Percentiles rank a stretch among this genome's conserved stretches.
phyloP scores from a whole-genome alignment of 164 flowering plant genomes.

The Magnolia sinica region DNA sequence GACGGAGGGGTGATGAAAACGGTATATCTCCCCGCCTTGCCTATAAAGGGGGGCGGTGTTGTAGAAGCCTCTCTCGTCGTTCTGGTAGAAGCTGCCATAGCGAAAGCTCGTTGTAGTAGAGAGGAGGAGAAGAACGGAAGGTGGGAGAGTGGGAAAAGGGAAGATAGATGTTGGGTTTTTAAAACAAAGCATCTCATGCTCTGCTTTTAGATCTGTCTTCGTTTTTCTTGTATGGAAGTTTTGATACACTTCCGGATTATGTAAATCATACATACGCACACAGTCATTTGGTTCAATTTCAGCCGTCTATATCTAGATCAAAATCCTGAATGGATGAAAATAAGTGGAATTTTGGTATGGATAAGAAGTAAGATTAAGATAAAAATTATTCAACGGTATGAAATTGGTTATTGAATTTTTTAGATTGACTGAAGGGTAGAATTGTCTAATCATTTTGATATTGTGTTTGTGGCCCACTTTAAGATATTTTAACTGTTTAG shows the following conservation, averaged over 20 bases:
- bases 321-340: no score
- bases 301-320: no score
- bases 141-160: background rate
- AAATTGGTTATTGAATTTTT: no score
- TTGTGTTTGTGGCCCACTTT: no score
- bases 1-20: conserved; percentile 92
- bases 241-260: background rate
- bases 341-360: no score
- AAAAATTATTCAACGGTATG: no score
- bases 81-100: conserved; percentile 7
- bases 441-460: no score
- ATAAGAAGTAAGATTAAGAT: no score
- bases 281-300: background rate
- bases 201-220: background rate
- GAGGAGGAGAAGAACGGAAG: background rate
- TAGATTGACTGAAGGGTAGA: no score
- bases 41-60: conserved; percentile 81
- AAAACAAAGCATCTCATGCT: background rate
- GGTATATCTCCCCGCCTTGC: conserved; percentile 91
- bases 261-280: background rate
- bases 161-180: background rate
- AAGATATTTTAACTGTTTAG: background rate
- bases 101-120: background rate
- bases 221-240: background rate
- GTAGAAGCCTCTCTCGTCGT: conserved; percentile 19